These are phyloP conservation scores for Podaxis sp. DNA, from an alignment of 768 basidiomycete genomes.

Conservation along the genomic window DNA sequence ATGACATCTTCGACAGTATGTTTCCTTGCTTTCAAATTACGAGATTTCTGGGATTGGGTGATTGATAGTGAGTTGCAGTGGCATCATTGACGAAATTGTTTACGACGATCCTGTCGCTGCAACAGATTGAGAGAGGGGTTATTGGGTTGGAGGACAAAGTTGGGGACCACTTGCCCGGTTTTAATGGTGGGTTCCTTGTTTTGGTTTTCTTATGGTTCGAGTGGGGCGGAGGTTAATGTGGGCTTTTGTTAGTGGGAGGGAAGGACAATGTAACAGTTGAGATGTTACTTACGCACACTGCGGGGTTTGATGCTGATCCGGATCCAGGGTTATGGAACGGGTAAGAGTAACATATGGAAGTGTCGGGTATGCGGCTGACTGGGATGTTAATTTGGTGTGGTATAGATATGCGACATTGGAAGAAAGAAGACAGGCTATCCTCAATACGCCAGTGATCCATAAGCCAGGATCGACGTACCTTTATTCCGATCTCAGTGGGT, in stretches of 20 bases:
- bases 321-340: slow-evolving; percentile 22
- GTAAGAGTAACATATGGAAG: slow-evolving; percentile 6
- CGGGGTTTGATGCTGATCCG: slow-evolving; percentile 25
- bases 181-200: slow-evolving; percentile 15
- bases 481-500: slow-evolving; percentile 25
- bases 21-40: background rate
- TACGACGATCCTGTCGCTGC: slow-evolving; percentile 21
- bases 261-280: slow-evolving; percentile 23
- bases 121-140: slow-evolving; percentile 21
- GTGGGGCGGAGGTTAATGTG: background rate
- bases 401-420: slow-evolving; percentile 20
- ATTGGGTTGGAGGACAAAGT: slow-evolving; percentile 19
- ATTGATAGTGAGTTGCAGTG: slow-evolving; percentile 14
- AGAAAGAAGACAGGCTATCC: slow-evolving; percentile 19
- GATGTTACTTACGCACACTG: slow-evolving; percentile 25
- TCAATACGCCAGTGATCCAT: slow-evolving; percentile 19
- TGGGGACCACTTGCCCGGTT: slow-evolving; percentile 21
- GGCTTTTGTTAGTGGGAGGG: slow-evolving; percentile 16
- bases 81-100: slow-evolving; percentile 27
- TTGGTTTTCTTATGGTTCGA: background rate
- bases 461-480: slow-evolving; percentile 20
- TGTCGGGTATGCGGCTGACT: background rate
- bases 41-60: background rate
- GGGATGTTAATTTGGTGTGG: background rate
- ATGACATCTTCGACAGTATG: slow-evolving; percentile 24